Percentiles rank a stretch among this genome's conserved stretches.
Evolutionary conservation across 306 rosid species (phyloP).

Genomic region (Datisca glomerata): DNA sequence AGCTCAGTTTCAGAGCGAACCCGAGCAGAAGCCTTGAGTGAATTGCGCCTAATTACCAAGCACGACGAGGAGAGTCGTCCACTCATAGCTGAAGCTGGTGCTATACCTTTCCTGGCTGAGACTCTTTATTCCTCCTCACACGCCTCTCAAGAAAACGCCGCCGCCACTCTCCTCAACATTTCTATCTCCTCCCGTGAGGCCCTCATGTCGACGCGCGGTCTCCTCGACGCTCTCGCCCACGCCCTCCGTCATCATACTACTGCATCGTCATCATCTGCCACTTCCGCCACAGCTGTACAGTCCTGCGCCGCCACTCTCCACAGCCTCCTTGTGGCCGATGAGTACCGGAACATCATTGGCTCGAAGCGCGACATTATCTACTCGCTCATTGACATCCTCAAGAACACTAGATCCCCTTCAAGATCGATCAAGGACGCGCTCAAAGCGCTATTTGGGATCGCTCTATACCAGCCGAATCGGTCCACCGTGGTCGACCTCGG

Average conservation of each 20-base stretch:
- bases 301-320: slow-evolving; percentile 76
- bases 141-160: slow-evolving; percentile 67
- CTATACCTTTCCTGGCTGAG: slow-evolving; percentile 62
- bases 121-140: slow-evolving; percentile 54
- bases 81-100: slow-evolving; percentile 55
- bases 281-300: slow-evolving; percentile 69
- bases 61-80: slow-evolving; percentile 60
- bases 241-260: slow-evolving; percentile 41
- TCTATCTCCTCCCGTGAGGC: slow-evolving; percentile 53
- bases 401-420: slow-evolving; percentile 32
- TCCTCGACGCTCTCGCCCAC: slow-evolving; percentile 76
- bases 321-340: slow-evolving; percentile 64
- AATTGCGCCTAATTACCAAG: slow-evolving; percentile 61
- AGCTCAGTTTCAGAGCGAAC: slow-evolving; percentile 69
- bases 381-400: slow-evolving; percentile 51
- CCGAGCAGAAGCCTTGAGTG: slow-evolving; percentile 46
- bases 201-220: slow-evolving; percentile 69
- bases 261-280: slow-evolving; percentile 29
- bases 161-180: slow-evolving; percentile 76
- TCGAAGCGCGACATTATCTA: slow-evolving; percentile 74
- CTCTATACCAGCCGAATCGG: slow-evolving; percentile 59
- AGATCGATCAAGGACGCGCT: slow-evolving; percentile 76
- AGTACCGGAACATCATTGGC: slow-evolving; percentile 61
- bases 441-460: slow-evolving; percentile 67
- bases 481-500: slow-evolving; percentile 42